Conservation (phyloP, 805 yeast species). For the Sungouiozyma ichnusensis region DNA sequence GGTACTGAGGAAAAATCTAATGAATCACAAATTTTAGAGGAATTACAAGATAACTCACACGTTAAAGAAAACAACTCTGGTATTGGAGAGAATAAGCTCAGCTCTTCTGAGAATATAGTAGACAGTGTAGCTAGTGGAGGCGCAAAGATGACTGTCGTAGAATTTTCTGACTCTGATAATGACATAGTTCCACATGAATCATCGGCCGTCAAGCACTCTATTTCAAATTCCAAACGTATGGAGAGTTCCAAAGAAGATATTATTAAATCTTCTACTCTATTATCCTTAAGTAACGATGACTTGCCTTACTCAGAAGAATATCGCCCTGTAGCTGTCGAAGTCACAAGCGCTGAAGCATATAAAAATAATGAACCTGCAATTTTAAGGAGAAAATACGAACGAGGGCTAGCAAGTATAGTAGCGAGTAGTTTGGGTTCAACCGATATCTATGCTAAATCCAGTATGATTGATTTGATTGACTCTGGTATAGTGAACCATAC, state of each 20-base stretch:
- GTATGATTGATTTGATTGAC: slow-evolving; percentile 10
- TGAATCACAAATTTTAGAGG: no score
- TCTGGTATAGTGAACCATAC: slow-evolving; percentile 16
- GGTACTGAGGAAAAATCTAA: not conserved
- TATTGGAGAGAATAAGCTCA: not conserved
- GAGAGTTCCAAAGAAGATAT: not conserved
- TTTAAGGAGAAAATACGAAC: slow-evolving; percentile 10
- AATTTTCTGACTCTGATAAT: not conserved
- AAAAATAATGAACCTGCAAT: not conserved
- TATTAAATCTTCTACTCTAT: not conserved
- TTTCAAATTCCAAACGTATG: not conserved
- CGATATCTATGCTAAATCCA: slow-evolving; percentile 4
- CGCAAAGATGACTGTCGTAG: not conserved
- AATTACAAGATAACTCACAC: no score
- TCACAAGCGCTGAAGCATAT: not conserved
- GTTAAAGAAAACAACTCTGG: not conserved
- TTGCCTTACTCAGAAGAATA: not conserved
- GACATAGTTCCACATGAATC: not conserved
- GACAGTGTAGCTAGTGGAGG: not conserved
- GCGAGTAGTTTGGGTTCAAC: slow-evolving; percentile 6
- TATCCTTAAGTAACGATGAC: not conserved
- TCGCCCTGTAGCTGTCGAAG: not conserved
- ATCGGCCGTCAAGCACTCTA: not conserved
- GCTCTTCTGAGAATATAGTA: not conserved
- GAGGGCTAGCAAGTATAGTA: slow-evolving; percentile 9